Evolutionary conservation across 306 rosid genomes (phyloP), one percentile per base, ranked within the genome.

Genomic region (Ormosia semicastrata): DNA sequence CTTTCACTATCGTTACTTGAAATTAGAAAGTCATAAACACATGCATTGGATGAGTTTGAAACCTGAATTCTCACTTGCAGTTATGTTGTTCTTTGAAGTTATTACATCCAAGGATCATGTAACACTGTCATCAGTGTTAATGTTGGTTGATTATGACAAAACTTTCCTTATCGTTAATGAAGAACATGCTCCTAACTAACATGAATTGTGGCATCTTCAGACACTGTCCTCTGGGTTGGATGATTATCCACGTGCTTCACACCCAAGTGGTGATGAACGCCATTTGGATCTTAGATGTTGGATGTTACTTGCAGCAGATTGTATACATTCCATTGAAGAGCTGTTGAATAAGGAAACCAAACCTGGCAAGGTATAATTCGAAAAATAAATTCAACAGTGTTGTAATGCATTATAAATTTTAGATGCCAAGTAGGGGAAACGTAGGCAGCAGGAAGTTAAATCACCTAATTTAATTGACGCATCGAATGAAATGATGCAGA

Each of bases 181-280:
- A 75, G 36, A 70, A n/a, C 71, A 32, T 57, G 70, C 81, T 74
- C 63, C 81, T 34, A 56, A 56, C 78, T 63, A 77, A 76, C 81
- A 73, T 67, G 59, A 24, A 71, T 63, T 76, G 62, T 86, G 81
- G 34, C 74, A 76, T 87, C 64, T 81, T 77, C 88, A 95, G 98
- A 85, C 99, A 18, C 91, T 95, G 76, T 62, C 95, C 81, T 95
- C 98, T 76, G 98, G 99, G 56, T 85, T 95, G 83, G 99, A 95
- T 87, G 99, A 95, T 87, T 95, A 93, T 88, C 99, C 99, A 17
- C 97, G 98, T 63, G 90, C 98, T 81, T 93, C 99, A 47, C 99
- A 95, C 82, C 99, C 99, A 63, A 88, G 86, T 79, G 80, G 71
- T 57, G 99, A 95, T 84, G 99, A 95, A 63, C 94, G 89, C 66